Base-by-base conservation (phyloP, 208 protist genomes). In the Novymonas esmeraldas region DNA sequence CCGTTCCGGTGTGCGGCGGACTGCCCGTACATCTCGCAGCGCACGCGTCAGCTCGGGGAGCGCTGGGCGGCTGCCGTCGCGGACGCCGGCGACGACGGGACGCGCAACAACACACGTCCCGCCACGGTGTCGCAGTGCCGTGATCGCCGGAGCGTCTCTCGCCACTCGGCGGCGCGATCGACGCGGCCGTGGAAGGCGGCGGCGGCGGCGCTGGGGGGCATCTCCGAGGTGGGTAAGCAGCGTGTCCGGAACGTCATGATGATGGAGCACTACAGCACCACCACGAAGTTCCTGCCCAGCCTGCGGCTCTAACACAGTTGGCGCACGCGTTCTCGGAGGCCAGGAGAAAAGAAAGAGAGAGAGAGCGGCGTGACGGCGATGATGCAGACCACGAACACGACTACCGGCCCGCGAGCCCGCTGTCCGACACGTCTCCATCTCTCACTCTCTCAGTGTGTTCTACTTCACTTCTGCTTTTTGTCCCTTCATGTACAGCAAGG, bases 1-100 rank as follows among this genome's bases (percentile, higher is more conserved):
- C 79, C 79, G 6, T 85, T 82, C 41, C 48, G 33, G n/a, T 85
- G 60, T 24, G 79, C 75, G 18, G 75, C 68, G 24, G 61, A 85
- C 52, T 85, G 79, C 39, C 79, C 79, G 1, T 81, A 76, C 64
- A 79, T 79, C 57, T 38, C 55, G 5, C 44, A 10, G 14, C 54
- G 55, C 0, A 76, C 56, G 4, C 70, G 70, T 29, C 44, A 64
- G 26, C 39, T 76, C 10, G 70, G 70, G 6, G 24, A n/a, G 22
- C 18, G 28, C 29, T 76, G 70, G 70, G 56, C 44, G 13, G 31
- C 14, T n/a, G 62, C 39, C 13, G 20, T 58, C 33, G 11, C 33
- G 24, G 42, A n/a, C 39, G 20, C 18, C 16, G 41, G n/a, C n/a
- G n/a, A n/a, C n/a, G n/a, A n/a, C n/a, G n/a, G n/a, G n/a, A n/a